Evolutionary conservation across 768 basidiomycete genomes (phyloP), one percentile per base, ranked within the genome.

Genomic region (Psilocybe cyanescens): DNA sequence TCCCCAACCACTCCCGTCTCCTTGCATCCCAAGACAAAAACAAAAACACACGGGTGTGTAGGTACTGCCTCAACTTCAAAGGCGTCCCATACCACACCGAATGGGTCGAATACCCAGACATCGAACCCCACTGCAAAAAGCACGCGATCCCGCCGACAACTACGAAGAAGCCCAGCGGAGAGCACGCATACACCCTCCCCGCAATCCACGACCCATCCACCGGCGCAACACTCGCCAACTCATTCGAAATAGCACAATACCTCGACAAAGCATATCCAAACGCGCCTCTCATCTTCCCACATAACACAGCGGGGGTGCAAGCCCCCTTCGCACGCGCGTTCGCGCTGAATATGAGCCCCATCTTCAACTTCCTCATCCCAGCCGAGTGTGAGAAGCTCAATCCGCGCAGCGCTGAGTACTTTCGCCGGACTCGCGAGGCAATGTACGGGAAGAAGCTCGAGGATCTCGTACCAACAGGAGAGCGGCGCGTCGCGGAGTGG

Each of bases 41-140:
- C 28, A 9, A 12, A n/a, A 11, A 4, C 7, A n/a, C 35, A 57
- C 5, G 8, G 12, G 28, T 14, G 7, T 30, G 12, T 56, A 76
- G 75, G 59, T 76, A 73, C 48, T 65, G 68, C 37, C 65, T 80
- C 54, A 78, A 76, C 59, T 76, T 70, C 67, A 78, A 77, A 68
- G 70, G 68, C 2, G 58, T 77, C 16, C 64, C 78, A 1, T 81
- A 81, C 71, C 77, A 73, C 64, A 85, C 84, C 3, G 75, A 79
- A 48, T 83, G 81, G 79, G 68, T 86, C 57, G 84, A 86, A 59
- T 82, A 77, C 61, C 80, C 80, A 3, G 82, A 86, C 55, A 81
- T 88, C 54, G 77, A 71, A 54, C 29, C 54, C 0, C 65, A 70
- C 49, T 70, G 70, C 67, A 73, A 73, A 57, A 71, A 77, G 56